Base-by-base conservation (phyloP, 768 basidiomycete genomes). In the Russula sp. region DNA sequence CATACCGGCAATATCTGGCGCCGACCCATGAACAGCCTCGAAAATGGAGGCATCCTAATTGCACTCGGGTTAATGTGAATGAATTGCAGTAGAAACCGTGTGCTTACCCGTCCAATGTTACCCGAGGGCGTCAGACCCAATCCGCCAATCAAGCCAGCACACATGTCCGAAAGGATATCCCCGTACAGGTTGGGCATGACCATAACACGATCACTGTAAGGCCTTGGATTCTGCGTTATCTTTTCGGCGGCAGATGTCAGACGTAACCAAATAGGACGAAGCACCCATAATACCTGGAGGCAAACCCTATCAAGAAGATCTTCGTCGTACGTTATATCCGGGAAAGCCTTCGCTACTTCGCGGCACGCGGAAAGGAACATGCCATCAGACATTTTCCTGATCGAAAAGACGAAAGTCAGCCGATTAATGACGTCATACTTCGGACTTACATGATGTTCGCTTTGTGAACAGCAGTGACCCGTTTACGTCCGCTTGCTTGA, bases 351-450 rank as follows among this genome's bases (percentile, higher is more conserved):
- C 6, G 96, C 89, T 46, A 99, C 92, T 70, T 93, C 89, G 61
- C 97, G 88, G 77, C 97, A 98, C 26, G 97, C 97, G 46, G 92
- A 90, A 76, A 99, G 80, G 83, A 99, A 99, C 94, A 98, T 97
- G 66, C 97, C 97, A 75, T 99, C 97, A 22, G 96, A 98, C 90
- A 98, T 94, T 88, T 98, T 98, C 94, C 94, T 97, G 72, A 57
- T 24, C 96, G 72, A 32, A 57, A 22, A 54, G n/a, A 49, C 8
- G 1, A 30, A 57, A 32, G 28, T 50, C 28, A 50, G 34, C 40
- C 42, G 3, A 28, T 63, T 44, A 18, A 38, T 52, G 67, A 70
- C 59, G 36, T 62, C 56, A 62, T 38, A 38, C 11, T 38, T 28
- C 26, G 22, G 78, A 62, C 68, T 63, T 68, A 94, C 96, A 98